A percentile compares a stretch with the other conserved stretches of the same genome.
Evolutionary conservation across 441 rosid species (phyloP).

Genomic region (Jatropha podagrica): DNA sequence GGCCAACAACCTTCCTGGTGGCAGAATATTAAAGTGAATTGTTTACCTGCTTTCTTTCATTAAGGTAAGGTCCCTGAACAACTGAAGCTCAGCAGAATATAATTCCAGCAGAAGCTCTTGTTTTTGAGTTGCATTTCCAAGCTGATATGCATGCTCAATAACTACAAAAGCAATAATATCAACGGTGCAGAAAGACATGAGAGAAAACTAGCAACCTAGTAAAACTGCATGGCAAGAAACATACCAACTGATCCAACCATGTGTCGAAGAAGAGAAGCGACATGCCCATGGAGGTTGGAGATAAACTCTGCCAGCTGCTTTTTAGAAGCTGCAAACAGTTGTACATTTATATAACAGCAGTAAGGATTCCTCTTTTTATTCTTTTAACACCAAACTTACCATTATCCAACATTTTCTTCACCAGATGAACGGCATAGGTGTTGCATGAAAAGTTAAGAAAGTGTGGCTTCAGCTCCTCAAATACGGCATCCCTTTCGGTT

Average conservation of each 20-base stretch:
- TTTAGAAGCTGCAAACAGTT: conserved; percentile 64
- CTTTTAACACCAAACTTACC: conserved; percentile 47
- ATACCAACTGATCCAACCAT: conserved; percentile 93
- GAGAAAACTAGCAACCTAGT: background rate
- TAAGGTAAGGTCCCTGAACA: conserved; percentile 70
- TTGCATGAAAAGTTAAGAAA: conserved; percentile 67
- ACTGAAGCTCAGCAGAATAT: conserved; percentile 85
- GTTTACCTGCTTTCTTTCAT: conserved; percentile 71
- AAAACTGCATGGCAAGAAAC: conserved; percentile 18
- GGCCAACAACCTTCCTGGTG: background rate
- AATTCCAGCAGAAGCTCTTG: conserved; percentile 88
- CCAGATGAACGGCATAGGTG: conserved; percentile 68
- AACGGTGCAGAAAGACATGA: background rate
- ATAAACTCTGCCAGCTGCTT: conserved; percentile 68
- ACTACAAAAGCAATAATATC: conserved; percentile 36
- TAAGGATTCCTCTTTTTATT: conserved; percentile 1
- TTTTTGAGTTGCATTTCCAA: conserved; percentile 76
- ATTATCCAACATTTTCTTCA: conserved; percentile 79
- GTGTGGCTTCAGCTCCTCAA: conserved; percentile 77
- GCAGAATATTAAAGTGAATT: background rate
- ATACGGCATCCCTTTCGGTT: conserved; percentile 71
- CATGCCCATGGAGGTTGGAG: conserved; percentile 74
- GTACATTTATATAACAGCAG: background rate
- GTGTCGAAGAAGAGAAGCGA: conserved; percentile 84
- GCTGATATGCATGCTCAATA: conserved; percentile 78